Percentiles rank a stretch among this genome's conserved stretches.
phyloP scores from a whole-genome alignment of 768 basidiomycete genomes.

The Tylopilus sp. region DNA sequence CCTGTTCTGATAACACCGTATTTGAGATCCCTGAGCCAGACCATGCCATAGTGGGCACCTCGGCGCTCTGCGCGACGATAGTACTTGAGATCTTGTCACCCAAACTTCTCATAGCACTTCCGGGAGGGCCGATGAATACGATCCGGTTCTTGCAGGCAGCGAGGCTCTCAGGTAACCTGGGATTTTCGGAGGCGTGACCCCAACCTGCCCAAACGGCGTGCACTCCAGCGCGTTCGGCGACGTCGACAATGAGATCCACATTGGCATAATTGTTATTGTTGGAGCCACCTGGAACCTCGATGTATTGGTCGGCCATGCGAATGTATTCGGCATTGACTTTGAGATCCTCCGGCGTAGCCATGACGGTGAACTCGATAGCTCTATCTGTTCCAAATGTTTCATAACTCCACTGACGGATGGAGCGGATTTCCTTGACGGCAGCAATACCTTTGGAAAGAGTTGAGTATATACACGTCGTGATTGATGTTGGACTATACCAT shows the following conservation, averaged over 20 bases:
- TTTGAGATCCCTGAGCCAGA: conserved; percentile 93
- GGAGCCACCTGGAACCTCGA: conserved; percentile 96
- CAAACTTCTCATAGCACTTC: conserved; percentile 97
- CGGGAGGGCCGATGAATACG: conserved; percentile 98
- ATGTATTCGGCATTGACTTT: conserved; percentile 99
- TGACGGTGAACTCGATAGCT: conserved; percentile 97
- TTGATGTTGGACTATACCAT: conserved; percentile 51
- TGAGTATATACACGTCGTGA: conserved; percentile 21
- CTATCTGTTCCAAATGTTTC: conserved; percentile 97
- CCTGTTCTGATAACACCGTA: conserved; percentile 76
- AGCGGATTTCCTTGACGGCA: conserved; percentile 98
- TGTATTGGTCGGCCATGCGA: conserved; percentile 98
- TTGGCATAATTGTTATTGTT: conserved; percentile 99
- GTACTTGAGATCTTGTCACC: conserved; percentile 99
- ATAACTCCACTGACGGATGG: conserved; percentile 99
- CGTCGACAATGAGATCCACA: conserved; percentile 97
- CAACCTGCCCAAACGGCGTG: conserved; percentile 99
- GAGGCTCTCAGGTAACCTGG: conserved; percentile 90
- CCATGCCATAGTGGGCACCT: conserved; percentile 99
- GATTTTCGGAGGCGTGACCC: conserved; percentile 99
- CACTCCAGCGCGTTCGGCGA: conserved; percentile 94
- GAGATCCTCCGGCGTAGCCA: conserved; percentile 98
- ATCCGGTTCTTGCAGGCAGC: conserved; percentile 92
- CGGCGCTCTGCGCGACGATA: conserved; percentile 94
- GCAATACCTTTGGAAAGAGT: conserved; percentile 72